phyloP scores from a whole-genome alignment of 768 basidiomycete genomes.

The Paxillus involutus region DNA sequence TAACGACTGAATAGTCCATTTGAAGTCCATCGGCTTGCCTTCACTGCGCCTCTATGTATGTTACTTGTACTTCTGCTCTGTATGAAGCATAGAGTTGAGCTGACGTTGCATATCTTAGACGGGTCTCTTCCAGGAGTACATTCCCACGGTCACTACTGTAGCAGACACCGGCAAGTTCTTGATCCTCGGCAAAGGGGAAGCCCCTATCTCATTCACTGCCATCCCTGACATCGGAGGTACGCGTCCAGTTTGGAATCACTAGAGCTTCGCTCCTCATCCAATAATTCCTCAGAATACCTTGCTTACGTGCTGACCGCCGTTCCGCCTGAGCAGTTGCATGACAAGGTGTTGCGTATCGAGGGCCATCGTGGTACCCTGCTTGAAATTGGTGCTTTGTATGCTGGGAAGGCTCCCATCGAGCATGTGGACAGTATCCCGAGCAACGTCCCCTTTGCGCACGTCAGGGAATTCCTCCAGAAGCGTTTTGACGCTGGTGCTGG shows the following conservation, averaged over 20 bases:
- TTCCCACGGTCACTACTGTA: slow-evolving; percentile 12
- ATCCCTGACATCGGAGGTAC: slow-evolving; percentile 25
- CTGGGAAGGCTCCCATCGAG: slow-evolving; percentile 7
- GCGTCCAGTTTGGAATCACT: neutral
- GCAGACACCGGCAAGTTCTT: slow-evolving; percentile 15
- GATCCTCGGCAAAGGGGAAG: slow-evolving; percentile 24
- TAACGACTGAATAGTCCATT: slow-evolving; percentile 5
- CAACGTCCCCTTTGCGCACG: slow-evolving; percentile 8
- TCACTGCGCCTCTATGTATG: slow-evolving; percentile 22
- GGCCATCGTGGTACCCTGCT: slow-evolving; percentile 18
- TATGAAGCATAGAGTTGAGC: neutral
- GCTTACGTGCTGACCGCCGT: slow-evolving; percentile 24
- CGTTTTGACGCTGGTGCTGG: slow-evolving; percentile 14
- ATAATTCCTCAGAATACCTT: slow-evolving; percentile 26
- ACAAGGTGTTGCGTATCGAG: slow-evolving; percentile 22
- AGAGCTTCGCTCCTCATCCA: neutral
- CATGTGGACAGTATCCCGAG: slow-evolving; percentile 20
- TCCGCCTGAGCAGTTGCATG: slow-evolving; percentile 9
- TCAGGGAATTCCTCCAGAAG: slow-evolving; percentile 12
- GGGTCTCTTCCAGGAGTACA: slow-evolving; percentile 12
- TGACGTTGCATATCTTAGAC: neutral
- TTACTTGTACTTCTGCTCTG: neutral
- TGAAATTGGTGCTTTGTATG: slow-evolving; percentile 13
- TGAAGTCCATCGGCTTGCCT: slow-evolving; percentile 21
- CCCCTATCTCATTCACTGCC: slow-evolving; percentile 19